These are phyloP conservation scores for Fagus sylvatica DNA, from an alignment of 306 rosid species.

Conservation along the genomic window DNA sequence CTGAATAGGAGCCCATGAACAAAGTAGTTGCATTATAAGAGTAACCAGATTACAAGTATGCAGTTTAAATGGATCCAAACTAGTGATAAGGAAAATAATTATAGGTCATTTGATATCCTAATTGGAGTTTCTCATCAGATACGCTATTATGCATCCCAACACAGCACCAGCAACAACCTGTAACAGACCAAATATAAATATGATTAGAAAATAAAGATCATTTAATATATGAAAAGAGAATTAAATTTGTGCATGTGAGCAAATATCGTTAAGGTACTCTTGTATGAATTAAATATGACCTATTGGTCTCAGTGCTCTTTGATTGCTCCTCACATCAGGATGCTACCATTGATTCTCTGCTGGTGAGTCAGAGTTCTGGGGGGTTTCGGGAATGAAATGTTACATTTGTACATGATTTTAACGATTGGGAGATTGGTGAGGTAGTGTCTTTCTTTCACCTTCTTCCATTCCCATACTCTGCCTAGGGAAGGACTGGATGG, in stretches of 20 bases:
- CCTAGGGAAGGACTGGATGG: too few species aligned
- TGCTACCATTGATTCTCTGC: too few species aligned
- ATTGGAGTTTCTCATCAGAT: conserved; percentile 41
- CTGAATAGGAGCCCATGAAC: not conserved
- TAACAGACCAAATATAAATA: not conserved
- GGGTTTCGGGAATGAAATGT: too few species aligned
- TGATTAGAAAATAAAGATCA: conserved; percentile 1
- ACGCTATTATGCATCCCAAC: conserved; percentile 73
- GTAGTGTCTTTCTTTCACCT: too few species aligned
- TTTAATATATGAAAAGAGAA: not conserved
- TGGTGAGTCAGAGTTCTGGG: too few species aligned
- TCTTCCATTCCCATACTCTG: too few species aligned
- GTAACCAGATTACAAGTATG: not conserved
- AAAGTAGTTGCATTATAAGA: not conserved
- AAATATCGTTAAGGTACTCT: not conserved
- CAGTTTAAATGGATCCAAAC: conserved; percentile 18
- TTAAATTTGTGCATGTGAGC: not conserved
- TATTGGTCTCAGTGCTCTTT: not conserved
- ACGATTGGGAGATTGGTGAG: too few species aligned
- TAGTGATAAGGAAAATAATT: conserved; percentile 15
- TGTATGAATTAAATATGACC: not conserved
- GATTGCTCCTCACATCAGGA: too few species aligned
- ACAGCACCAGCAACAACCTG: conserved; percentile 87
- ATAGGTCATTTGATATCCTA: conserved; percentile 24
- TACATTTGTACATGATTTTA: too few species aligned